Evolutionary conservation across 1,284 basidiomycete genomes (phyloP).

Genomic region (Microbotryum lychnidis-dioicae): DNA sequence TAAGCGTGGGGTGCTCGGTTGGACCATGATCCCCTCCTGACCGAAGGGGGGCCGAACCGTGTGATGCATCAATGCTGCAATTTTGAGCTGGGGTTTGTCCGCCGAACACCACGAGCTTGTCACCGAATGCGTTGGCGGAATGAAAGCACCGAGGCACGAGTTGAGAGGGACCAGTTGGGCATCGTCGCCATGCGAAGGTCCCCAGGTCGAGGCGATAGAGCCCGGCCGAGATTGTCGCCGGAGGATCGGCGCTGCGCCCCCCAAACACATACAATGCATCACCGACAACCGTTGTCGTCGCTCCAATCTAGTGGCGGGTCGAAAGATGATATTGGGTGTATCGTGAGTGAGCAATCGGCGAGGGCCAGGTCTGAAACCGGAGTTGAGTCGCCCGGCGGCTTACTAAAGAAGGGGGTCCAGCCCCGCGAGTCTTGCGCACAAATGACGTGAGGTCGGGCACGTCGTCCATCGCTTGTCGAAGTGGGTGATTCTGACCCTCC

Average conservation of each 20-base stretch:
- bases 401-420: constrained; percentile 74
- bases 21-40: too few species aligned
- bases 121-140: constrained; percentile 78
- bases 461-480: constrained; percentile 52
- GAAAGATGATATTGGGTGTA: neutral
- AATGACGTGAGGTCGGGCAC: constrained; percentile 81
- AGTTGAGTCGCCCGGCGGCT: neutral
- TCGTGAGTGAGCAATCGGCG: too few species aligned
- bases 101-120: constrained; percentile 80
- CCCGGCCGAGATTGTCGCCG: constrained; percentile 75
- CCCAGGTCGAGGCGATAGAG: constrained; percentile 72
- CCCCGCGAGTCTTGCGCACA: constrained; percentile 65
- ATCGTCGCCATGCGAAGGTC: constrained; percentile 56
- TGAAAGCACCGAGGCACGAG: constrained; percentile 60
- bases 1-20: too few species aligned
- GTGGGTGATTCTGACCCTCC: neutral
- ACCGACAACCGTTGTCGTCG: constrained; percentile 70
- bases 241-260: constrained; percentile 71
- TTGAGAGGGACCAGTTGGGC: neutral
- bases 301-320: constrained; percentile 19
- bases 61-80: too few species aligned
- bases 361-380: neutral
- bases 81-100: constrained; percentile 57
- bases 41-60: too few species aligned
- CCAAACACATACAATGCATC: constrained; percentile 82